These are phyloP conservation scores for Dendrothele bispora DNA, from an alignment of 768 basidiomycete species.

Conservation along the genomic window DNA sequence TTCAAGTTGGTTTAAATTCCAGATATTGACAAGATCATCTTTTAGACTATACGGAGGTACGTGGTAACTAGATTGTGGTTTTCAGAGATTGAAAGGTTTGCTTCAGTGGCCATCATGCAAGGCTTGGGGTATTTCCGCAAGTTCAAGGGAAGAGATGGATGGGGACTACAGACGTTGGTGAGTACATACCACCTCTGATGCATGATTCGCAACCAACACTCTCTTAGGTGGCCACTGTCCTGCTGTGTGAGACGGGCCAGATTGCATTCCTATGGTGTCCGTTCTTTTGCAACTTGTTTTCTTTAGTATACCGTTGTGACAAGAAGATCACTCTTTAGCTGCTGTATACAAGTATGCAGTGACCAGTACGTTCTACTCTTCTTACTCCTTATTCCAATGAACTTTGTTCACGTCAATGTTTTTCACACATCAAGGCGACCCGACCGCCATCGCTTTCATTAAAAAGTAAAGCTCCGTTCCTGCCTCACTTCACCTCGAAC, in stretches of 20 bases:
- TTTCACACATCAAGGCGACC: conserved; percentile 5
- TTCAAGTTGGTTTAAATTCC: background rate
- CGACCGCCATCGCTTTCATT: no score
- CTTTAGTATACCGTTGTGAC: background rate
- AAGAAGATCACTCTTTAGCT: conserved; percentile 7
- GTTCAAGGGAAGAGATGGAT: conserved; percentile 4
- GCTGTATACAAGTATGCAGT: conserved; percentile 11
- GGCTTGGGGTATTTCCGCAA: conserved; percentile 12
- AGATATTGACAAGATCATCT: background rate
- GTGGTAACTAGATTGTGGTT: no score
- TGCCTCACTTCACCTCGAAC: background rate
- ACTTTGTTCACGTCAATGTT: no score
- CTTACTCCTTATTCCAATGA: background rate
- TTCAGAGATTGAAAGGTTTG: background rate
- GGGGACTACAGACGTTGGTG: conserved; percentile 3
- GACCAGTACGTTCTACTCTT: conserved; percentile 4
- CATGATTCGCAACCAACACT: background rate
- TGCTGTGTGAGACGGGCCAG: conserved; percentile 11
- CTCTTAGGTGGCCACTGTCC: conserved; percentile 5
- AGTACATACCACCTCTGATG: background rate
- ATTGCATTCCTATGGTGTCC: conserved; percentile 9
- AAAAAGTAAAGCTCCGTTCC: no score
- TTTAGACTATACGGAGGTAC: conserved; percentile 9
- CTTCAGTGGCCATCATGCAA: background rate
- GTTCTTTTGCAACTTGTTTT: background rate